Evolutionary conservation across 2,329 filamentous ascomycete species (phyloP), one percentile per base, ranked within the genome.

Genomic region (Albophoma yamanashiensis): DNA sequence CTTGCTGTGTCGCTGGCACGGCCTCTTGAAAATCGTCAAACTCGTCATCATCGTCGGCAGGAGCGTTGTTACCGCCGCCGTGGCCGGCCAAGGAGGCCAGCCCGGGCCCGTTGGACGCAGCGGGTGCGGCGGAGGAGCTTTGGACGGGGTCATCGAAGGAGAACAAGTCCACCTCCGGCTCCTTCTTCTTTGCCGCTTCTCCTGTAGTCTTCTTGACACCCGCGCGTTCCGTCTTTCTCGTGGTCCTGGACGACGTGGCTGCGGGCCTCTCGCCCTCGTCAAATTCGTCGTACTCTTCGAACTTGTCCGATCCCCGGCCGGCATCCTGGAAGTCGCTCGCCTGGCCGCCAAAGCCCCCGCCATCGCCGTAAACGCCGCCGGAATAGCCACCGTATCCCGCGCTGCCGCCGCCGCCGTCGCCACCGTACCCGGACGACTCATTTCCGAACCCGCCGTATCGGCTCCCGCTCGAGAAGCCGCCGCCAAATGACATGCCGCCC

Each of bases 1-100:
- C 72, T 14, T 79, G 71, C n/a, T 74, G 74, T 17, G 78, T 69
- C 34, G 84, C 77, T 4, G 88, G 84, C 3, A 89, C 78, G 17
- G 93, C 93, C 25, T 92, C 96, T 74, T 96, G 91, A 80, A 97
- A 97, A 70, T 99, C 94, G 70, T 97, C 94, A 69, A 97, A 97
- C 64, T 97, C 94, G 66, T 96, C 92, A 64, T 97, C 93, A 63
- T 84, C 86, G 50, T 78, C 78, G 38, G 75, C 74, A 20, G 75
- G 56, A 22, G 64, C 64, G 1, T 62, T 64, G 39, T 63, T 62
- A 57, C 59, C 59, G 58, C 50, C 50, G 17, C 63, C 66, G 58
- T 65, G 62, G 45, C 67, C 66, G 36, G 68, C 61, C 56, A 86
- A 70, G 20, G 78, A 74, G 53, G 78, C 77, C 56, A 85, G 66